phyloP scores from a whole-genome alignment of 768 basidiomycete species.

The Gyrodon lividus region DNA sequence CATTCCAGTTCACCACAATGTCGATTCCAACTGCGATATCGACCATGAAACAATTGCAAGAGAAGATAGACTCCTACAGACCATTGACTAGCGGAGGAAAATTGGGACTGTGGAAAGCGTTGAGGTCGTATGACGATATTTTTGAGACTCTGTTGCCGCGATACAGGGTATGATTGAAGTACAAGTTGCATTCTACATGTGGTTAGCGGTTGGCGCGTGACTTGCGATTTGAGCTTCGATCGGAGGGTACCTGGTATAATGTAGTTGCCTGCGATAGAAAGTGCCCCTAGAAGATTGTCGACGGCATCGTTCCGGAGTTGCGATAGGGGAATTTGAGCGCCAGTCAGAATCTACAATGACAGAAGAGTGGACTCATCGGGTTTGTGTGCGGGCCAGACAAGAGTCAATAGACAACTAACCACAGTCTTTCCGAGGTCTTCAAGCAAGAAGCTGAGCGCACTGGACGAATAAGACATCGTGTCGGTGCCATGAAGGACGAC shows the following conservation, averaged over 20 bases:
- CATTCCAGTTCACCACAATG: constrained; percentile 85
- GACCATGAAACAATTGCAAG: constrained; percentile 5
- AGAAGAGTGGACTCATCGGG: neutral
- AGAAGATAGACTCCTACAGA: constrained; percentile 20
- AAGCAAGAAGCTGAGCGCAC: constrained; percentile 85
- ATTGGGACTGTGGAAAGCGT: constrained; percentile 84
- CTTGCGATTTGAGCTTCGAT: neutral
- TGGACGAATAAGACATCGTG: constrained; percentile 88
- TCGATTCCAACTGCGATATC: constrained; percentile 74
- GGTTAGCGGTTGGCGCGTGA: neutral
- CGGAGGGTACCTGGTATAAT: constrained; percentile 75
- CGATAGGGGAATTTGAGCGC: constrained; percentile 90
- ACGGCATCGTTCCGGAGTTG: constrained; percentile 93
- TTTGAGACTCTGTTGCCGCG: constrained; percentile 86
- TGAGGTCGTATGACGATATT: constrained; percentile 76
- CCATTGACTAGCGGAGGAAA: constrained; percentile 81
- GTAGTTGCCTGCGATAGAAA: constrained; percentile 87
- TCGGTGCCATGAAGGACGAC: constrained; percentile 90
- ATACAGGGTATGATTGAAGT: constrained; percentile 87
- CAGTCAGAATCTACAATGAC: constrained; percentile 71
- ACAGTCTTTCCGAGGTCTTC: constrained; percentile 94
- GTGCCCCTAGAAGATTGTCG: constrained; percentile 87
- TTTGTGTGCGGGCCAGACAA: neutral
- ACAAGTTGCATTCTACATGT: constrained; percentile 73
- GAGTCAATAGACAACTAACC: constrained; percentile 45